These are phyloP conservation scores for Sicyos edulis DNA, from an alignment of 306 rosid species.

Conservation along the genomic window DNA sequence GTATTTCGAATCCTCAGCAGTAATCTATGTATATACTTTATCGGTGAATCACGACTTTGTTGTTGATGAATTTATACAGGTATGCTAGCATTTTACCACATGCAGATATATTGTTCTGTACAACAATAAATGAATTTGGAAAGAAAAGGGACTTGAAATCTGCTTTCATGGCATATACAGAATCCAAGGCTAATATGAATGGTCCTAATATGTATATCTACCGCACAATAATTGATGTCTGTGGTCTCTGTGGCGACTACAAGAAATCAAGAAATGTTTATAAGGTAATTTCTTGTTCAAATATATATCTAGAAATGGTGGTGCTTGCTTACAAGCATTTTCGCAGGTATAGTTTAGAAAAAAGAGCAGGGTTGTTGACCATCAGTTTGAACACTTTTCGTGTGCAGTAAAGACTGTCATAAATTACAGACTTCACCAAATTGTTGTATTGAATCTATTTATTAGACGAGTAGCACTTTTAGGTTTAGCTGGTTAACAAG, in stretches of 20 bases:
- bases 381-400: neutral
- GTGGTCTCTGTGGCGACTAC: constrained; percentile 75
- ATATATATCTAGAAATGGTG: neutral
- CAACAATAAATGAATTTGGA: constrained; percentile 67
- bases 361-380: neutral
- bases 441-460: neutral
- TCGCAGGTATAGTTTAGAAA: neutral
- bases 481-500: neutral
- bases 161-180: constrained; percentile 68
- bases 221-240: constrained; percentile 70
- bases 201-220: constrained; percentile 67
- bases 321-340: neutral
- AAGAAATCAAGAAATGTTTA: constrained; percentile 75
- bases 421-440: neutral
- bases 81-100: constrained; percentile 79
- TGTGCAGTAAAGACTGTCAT: neutral
- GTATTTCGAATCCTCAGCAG: neutral
- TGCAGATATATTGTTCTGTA: constrained; percentile 52
- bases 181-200: constrained; percentile 41
- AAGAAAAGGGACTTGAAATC: constrained; percentile 59
- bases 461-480: neutral
- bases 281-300: neutral
- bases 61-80: constrained; percentile 41
- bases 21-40: neutral
- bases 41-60: neutral